Conservation (phyloP, 2,329 filamentous ascomycete genomes). For the Sporothrix pseudoabietina region DNA sequence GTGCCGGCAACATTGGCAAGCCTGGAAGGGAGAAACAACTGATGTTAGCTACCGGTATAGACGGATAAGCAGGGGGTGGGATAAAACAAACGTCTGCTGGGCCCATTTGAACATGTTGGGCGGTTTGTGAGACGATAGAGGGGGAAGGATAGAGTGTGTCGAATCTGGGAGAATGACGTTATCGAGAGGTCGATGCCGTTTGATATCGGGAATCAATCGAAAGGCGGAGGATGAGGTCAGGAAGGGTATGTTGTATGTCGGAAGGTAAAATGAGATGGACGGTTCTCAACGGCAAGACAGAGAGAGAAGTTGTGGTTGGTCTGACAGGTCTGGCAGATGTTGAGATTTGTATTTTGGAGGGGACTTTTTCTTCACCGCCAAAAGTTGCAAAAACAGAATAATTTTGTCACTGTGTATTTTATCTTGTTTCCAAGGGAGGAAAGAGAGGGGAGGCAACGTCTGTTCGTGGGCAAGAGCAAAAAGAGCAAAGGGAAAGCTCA, state of each 20-base stretch:
- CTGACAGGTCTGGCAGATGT: not conserved
- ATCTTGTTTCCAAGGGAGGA: not conserved
- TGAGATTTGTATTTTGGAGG: not conserved
- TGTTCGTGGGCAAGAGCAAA: slow-evolving; percentile 5
- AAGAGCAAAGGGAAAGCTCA: slow-evolving; percentile 1
- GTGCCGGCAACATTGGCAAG: slow-evolving; percentile 86
- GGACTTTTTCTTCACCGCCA: slow-evolving; percentile 22
- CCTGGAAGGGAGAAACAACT: slow-evolving; percentile 42
- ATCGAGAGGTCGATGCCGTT: not conserved
- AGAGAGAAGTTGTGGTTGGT: not conserved
- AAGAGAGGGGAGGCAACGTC: not conserved
- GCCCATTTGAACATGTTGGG: slow-evolving; percentile 86
- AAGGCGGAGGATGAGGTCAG: not conserved
- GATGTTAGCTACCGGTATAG: slow-evolving; percentile 4
- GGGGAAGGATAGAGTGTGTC: not conserved
- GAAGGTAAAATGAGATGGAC: not conserved
- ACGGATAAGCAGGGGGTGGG: not conserved
- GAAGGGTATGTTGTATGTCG: not conserved
- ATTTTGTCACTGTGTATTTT: not conserved
- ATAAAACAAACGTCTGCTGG: slow-evolving; percentile 73
- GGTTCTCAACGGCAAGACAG: not conserved
- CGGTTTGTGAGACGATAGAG: not conserved
- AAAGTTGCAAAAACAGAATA: slow-evolving; percentile 10
- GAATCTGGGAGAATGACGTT: not conserved
- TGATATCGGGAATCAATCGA: not conserved